Base-by-base conservation (phyloP, 495 filamentous ascomycete genomes). In the Talaromyces adpressus region DNA sequence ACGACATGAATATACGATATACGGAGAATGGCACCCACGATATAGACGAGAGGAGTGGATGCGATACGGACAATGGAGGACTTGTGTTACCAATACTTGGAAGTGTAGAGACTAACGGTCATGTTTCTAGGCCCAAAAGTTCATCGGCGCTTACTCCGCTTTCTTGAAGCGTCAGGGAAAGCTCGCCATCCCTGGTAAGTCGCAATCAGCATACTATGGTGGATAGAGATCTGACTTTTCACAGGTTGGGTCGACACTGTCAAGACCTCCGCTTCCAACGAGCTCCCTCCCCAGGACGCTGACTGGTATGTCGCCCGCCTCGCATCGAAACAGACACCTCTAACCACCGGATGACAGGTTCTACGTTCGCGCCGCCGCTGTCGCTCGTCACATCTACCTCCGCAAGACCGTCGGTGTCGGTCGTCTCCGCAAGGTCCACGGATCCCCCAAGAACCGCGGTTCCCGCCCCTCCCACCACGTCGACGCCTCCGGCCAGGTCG, bases 151-250 rank as follows among this genome's bases (percentile, higher is more conserved):
- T 78, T 98, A 98, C 80, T 88, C 92, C 70, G 91, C 88, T 78
- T 98, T 98, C 86, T 80, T 98, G 85, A 98, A 98, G 89, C 87
- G 93, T 74, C 93, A 97, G 84, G 93, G 93, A 76, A 97, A 97
- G 85, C 91, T 98, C 69, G 92, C 91, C 73, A 95, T 97, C 72
- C 93, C 93, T 73, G 92, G 92, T 93, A 63, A 59, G 75, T n/a
- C n/a, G n/a, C n/a, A n/a, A n/a, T n/a, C n/a, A n/a, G n/a, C n/a
- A n/a, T n/a, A n/a, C n/a, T n/a, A n/a, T n/a, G n/a, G n/a, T n/a
- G n/a, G n/a, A n/a, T n/a, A n/a, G n/a, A n/a, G n/a, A n/a, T n/a
- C n/a, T n/a, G 16, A 62, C 59, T 49, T 22, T 70, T 72, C n/a
- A 67, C 70, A 93, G 91, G 90, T 81, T 98, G 93, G 93, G 92